Evolutionary conservation across 257 asterid species (phyloP), one percentile per base, ranked within the genome.

Genomic region (Capsicum baccatum): DNA sequence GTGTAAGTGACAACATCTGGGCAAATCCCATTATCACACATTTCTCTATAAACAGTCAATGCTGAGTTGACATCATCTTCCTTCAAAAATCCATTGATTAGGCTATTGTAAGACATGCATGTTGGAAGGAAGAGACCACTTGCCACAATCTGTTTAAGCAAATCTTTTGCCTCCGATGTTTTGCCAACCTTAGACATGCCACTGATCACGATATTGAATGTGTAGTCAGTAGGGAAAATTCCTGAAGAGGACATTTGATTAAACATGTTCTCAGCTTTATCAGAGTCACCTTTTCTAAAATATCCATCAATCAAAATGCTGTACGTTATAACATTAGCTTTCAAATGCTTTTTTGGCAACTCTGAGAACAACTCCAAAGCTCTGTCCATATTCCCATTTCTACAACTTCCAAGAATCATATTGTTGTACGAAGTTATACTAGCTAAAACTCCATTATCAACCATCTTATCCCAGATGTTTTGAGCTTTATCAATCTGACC

Each of bases 1-100:
- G 98, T 93, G 82, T 91, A 96, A 26, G 98, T 94, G 57, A 93
- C 89, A 48, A 92, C 96, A 89, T 85, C 88, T 13, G 97, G 94
- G 33, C 58, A 35, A 68, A 90, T 82, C 60, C 92, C 91, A 39
- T 84, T 64, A 83, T 88, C 88, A 3, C 85, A 82, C 98, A 94
- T 90, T 91, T 92, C 97, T 56, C 52, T 50, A 84, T 89, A 93
- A 90, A 88, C 87, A 83, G 92, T 88, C 84, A 93, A 56, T 13
- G 97, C 97, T 59, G 96, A 86, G 79, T 82, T 84, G 47, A 86
- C 69, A 66, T 89, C 84, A 21, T 87, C 92, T 86, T 92, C 94
- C 91, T 94, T 95, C 80, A 90, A 85, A 90, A 91, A 96, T 58
- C 98, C 97, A 87, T 91, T 84, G 33, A 94, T 92, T 19, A 96